Evolutionary conservation across 2,329 filamentous ascomycete genomes (phyloP).

Genomic region (Colletotrichum gigasporum): DNA sequence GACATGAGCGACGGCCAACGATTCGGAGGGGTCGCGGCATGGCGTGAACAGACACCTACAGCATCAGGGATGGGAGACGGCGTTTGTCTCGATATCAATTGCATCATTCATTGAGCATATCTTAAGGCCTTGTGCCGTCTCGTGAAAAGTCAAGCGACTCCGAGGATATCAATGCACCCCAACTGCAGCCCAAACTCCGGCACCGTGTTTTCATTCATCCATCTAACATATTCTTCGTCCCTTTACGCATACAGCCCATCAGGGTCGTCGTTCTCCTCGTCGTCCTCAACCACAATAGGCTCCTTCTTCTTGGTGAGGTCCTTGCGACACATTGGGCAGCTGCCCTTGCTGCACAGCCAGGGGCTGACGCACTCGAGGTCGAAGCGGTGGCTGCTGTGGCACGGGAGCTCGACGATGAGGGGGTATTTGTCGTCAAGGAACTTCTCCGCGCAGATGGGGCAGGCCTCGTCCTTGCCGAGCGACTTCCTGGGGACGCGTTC

Average conservation of each 20-base stretch:
- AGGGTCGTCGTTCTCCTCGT: conserved; percentile 62
- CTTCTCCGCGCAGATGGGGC: conserved; percentile 70
- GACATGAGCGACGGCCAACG: neutral
- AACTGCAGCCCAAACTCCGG: neutral
- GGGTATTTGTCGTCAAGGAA: conserved; percentile 71
- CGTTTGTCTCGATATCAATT: neutral
- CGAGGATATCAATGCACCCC: conserved; percentile 22
- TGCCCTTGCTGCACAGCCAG: conserved; percentile 72
- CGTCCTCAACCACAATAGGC: conserved; percentile 54
- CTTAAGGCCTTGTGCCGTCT: neutral
- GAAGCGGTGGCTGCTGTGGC: conserved; percentile 66
- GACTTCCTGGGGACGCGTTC: conserved; percentile 65
- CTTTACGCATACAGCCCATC: conserved; percentile 56
- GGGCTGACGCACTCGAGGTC: conserved; percentile 75
- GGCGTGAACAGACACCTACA: neutral
- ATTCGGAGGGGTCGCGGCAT: neutral
- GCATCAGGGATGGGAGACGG: neutral
- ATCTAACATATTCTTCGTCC: neutral
- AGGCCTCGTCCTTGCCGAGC: conserved; percentile 61
- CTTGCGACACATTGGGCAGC: conserved; percentile 70
- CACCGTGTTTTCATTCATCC: neutral
- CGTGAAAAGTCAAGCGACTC: conserved; percentile 3
- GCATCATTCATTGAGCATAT: conserved; percentile 2
- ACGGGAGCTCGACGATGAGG: conserved; percentile 72
- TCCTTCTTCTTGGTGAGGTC: conserved; percentile 66